Conservation (phyloP, 2,329 filamentous ascomycete genomes). For the Xylaria polymorpha region DNA sequence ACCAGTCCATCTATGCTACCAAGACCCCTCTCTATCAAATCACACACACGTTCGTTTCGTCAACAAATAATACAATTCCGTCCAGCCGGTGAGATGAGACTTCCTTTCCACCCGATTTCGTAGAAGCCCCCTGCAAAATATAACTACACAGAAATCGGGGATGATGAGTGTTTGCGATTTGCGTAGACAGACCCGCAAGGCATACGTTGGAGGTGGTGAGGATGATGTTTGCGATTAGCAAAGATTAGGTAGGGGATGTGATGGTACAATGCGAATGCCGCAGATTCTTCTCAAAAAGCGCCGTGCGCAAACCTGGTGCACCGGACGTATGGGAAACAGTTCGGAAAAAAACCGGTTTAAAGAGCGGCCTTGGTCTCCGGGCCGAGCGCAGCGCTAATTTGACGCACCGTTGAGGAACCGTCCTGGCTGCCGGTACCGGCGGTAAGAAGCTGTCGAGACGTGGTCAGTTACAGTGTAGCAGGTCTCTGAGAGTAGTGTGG, state of each 20-base stretch:
- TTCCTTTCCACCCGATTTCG: conserved; percentile 27
- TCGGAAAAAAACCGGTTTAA: conserved; percentile 50
- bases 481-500: not conserved
- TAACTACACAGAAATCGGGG: conserved; percentile 24
- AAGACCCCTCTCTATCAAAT: conserved; percentile 31
- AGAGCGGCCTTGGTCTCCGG: conserved; percentile 62
- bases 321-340: not conserved
- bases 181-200: conserved; percentile 1
- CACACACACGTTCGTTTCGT: conserved; percentile 31
- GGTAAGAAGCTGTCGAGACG: conserved; percentile 57
- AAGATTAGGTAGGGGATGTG: conserved; percentile 25
- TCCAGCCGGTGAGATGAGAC: conserved; percentile 40
- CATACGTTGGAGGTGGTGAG: conserved; percentile 4
- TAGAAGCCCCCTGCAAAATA: conserved; percentile 20
- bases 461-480: conserved; percentile 27
- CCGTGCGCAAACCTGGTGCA: not conserved
- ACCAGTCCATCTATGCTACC: conserved; percentile 43
- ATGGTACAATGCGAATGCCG: conserved; percentile 32
- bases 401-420: conserved; percentile 58
- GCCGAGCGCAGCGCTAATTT: conserved; percentile 63
- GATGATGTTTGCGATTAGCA: conserved; percentile 18
- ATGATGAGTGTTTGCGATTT: conserved; percentile 12
- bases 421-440: conserved; percentile 55
- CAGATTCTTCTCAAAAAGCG: not conserved
- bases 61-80: conserved; percentile 42